Evolutionary conservation across 768 basidiomycete species (phyloP), one percentile per base, ranked within the genome.

Genomic region (Clathrus columnatus): DNA sequence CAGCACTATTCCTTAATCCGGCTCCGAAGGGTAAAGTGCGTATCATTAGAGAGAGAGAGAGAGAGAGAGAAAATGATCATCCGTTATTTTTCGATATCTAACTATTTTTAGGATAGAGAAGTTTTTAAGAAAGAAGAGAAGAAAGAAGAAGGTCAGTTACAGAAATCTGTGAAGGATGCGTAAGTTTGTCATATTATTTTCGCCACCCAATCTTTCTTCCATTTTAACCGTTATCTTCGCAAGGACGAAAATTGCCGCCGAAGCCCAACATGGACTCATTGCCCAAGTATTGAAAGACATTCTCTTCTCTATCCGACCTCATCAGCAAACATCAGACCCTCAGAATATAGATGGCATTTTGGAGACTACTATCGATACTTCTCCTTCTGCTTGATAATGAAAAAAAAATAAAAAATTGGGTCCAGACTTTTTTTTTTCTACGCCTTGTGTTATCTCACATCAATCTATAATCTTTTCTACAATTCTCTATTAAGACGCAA

Each of bases 211-310:
- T 20, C 11, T 53, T 8, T 29, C 18, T 48, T 43, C 30, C 27
- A 26, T 3, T 60, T 44, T 27, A 32, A 28, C 29, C 10, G 27
- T 8, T 24, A 2, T 20, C 36, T 23, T 14, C 7, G 23, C 45
- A 26, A 97, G 94, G 66, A 84, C 82, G 41, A 92, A 88, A 63
- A 91, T 97, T 52, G 84, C 92, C 0, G 78, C 85, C 4, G 93
- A 97, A 65, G 89, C 89, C 1, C 91, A 95, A 61, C 93, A 97
- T 61, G 94, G 92, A 1, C 80, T 98, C 52, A 92, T 96, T 58
- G 77, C 92, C 1, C 94, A 97, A 65, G 83, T 95, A 5, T 77
- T 98, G 65, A 97, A 98, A 67, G 92, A 95, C 59, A 79, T 91
- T 44, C 80, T 97, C 41, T 96, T 97, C 65, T 91, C 88, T 7